phyloP scores from a whole-genome alignment of 768 basidiomycete species.

The Boletus rubropictus region DNA sequence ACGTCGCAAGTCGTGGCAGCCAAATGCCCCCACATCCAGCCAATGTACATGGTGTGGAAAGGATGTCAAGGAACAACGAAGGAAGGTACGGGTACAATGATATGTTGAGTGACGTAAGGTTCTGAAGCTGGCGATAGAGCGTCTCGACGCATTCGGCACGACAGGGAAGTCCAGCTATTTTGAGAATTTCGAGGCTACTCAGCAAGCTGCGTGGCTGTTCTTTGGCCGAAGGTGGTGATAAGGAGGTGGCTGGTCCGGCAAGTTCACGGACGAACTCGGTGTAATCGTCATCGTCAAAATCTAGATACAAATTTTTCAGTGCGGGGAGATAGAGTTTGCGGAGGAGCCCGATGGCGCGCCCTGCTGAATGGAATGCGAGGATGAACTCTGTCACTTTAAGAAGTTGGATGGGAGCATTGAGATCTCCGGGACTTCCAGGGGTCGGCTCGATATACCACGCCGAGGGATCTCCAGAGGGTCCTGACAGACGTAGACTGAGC shows the following conservation, averaged over 20 bases:
- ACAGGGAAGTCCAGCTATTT: constrained; percentile 48
- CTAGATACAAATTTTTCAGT: constrained; percentile 39
- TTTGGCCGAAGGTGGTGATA: constrained; percentile 32
- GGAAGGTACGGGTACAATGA: constrained; percentile 31
- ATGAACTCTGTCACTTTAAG: constrained; percentile 29
- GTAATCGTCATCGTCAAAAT: constrained; percentile 53
- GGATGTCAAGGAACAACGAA: constrained; percentile 22
- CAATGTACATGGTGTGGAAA: constrained; percentile 4
- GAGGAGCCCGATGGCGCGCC: constrained; percentile 32
- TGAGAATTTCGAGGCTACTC: constrained; percentile 44
- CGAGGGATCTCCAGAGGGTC: constrained; percentile 42
- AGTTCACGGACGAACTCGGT: constrained; percentile 44
- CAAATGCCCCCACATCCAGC: constrained; percentile 15
- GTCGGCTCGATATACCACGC: constrained; percentile 30
- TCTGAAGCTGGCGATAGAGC: constrained; percentile 44
- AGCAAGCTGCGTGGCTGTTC: constrained; percentile 35
- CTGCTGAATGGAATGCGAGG: constrained; percentile 49
- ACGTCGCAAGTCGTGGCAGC: constrained; percentile 47
- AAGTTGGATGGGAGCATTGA: constrained; percentile 29
- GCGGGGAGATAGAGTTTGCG: constrained; percentile 31
- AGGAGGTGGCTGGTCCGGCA: constrained; percentile 13
- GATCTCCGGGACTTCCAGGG: constrained; percentile 17
- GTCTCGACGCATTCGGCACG: constrained; percentile 25
- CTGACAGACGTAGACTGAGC: constrained; percentile 52
- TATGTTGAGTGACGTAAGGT: constrained; percentile 41